These are phyloP conservation scores for Backusella sp. DNA, from an alignment of 192 early-diverging fungal genomes.

Conservation along the genomic window DNA sequence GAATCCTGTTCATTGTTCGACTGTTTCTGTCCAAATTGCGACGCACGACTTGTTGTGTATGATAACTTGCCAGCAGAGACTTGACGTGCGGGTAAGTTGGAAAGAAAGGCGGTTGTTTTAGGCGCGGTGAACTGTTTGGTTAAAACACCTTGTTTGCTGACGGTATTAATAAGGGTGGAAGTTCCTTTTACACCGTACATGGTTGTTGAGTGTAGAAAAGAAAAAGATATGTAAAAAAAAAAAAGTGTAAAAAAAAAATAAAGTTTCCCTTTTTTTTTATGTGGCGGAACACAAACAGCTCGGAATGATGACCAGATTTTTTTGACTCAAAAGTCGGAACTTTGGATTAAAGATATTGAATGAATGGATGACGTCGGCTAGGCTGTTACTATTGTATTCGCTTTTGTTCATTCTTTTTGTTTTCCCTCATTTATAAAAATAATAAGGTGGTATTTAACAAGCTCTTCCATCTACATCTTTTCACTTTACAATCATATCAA, in stretches of 20 bases:
- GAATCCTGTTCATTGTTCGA: conserved; percentile 10
- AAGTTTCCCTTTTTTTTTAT: not conserved
- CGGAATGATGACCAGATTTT: not conserved
- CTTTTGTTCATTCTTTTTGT: not conserved
- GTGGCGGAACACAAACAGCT: not conserved
- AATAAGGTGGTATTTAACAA: not conserved
- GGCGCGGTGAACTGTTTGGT: conserved; percentile 31
- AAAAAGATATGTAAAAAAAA: not conserved
- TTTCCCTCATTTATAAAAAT: not conserved
- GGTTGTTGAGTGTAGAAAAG: not conserved
- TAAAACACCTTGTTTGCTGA: conserved; percentile 32
- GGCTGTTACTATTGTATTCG: not conserved
- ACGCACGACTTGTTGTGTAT: conserved; percentile 11
- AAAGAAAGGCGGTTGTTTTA: conserved; percentile 21
- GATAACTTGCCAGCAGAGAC: conserved; percentile 27
- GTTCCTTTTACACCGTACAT: conserved; percentile 40
- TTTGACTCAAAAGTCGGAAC: conserved; percentile 6
- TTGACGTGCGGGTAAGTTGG: conserved; percentile 25
- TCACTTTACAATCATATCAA: not conserved
- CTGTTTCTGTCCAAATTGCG: not conserved
- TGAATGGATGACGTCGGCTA: not conserved
- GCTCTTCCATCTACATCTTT: not conserved
- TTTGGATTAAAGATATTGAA: not conserved
- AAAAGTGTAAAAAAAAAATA: not conserved
- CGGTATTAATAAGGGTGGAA: conserved; percentile 27